phyloP scores from a whole-genome alignment of 2,329 filamentous ascomycete species.

The Cytospora piceae region DNA sequence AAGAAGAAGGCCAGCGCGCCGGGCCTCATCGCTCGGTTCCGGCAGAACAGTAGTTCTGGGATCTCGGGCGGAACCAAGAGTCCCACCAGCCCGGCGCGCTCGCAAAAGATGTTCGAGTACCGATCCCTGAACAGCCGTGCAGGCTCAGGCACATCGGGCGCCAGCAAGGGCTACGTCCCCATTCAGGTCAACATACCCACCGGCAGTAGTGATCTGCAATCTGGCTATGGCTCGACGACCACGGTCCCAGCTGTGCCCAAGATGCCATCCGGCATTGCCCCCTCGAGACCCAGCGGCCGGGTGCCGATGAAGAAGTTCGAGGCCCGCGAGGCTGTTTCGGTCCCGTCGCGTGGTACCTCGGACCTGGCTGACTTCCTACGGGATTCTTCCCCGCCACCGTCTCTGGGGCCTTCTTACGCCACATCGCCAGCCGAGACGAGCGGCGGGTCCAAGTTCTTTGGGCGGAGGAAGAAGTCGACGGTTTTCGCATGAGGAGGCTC shows the following conservation, averaged over 20 bases:
- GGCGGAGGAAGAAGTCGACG: constrained; percentile 27
- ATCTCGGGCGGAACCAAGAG: constrained; percentile 38
- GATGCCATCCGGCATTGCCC: constrained; percentile 16
- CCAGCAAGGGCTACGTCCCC: constrained; percentile 51
- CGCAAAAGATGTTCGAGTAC: constrained; percentile 38
- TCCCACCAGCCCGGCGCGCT: constrained; percentile 31
- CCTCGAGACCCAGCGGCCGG: constrained; percentile 38
- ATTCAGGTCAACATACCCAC: constrained; percentile 56
- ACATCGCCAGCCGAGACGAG: constrained; percentile 14
- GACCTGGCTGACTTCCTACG: constrained; percentile 76
- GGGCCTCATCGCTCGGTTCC: constrained; percentile 64
- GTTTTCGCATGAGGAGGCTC: constrained; percentile 17
- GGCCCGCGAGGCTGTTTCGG: constrained; percentile 54
- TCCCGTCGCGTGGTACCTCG: constrained; percentile 54
- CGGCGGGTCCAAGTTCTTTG: constrained; percentile 25
- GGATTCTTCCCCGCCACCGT: constrained; percentile 66
- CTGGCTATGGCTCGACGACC: constrained; percentile 39
- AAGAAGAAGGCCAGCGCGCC: constrained; percentile 69
- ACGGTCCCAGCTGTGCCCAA: constrained; percentile 32
- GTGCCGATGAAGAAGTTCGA: constrained; percentile 62
- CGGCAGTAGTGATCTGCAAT: constrained; percentile 47
- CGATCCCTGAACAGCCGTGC: constrained; percentile 48
- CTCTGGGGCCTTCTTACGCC: constrained; percentile 16
- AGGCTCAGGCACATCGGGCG: constrained; percentile 34
- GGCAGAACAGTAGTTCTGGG: constrained; percentile 43